Evolutionary conservation across 768 basidiomycete genomes (phyloP), one percentile per base, ranked within the genome.

Genomic region (Fomitopsis pulvina): DNA sequence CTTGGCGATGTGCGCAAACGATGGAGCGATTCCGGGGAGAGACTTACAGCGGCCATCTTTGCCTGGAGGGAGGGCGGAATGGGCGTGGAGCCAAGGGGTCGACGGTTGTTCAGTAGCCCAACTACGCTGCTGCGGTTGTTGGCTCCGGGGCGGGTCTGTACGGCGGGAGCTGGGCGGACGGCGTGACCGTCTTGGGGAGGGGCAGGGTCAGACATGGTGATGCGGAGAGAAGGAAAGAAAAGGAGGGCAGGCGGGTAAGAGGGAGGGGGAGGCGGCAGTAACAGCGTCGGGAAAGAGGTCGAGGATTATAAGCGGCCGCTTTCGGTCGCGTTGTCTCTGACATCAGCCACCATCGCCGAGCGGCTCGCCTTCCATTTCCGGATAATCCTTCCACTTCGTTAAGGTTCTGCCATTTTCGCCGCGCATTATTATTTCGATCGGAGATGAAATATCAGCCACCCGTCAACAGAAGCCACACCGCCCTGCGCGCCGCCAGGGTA

Each of bases 11-110:
- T 40, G 24, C 1, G 11, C 20, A 28, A 12, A 30, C 41, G 37
- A 20, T 5, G 32, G 18, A 3, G 50, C 18, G 45, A 52, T 16
- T n/a, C n/a, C n/a, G n/a, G 39, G 38, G 42, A 16, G 37, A 41
- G 1, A 73, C 80, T 58, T 63, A 94, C 92, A 25, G 86, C 89
- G 37, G 87, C 89, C 86, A 97, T 88, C 73, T 92, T 96, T 54
- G 89, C 91, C 63, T 93, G 92, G 40, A 98, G 76, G 41, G 81
- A 77, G 0, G 93, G 90, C 0, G 94, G 94, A 54, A 98, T 88
- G 41, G 87, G 85, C 0, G 85, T 85, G 18, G 77, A 66, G 37
- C 70, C 67, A 51, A 55, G 60, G 51, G 65, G 52, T 50, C 62
- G 65, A 68, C 63, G 64, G 68, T 67, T 71, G 38, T 69, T 63